Percentiles rank a stretch among this genome's conserved stretches.
phyloP scores from a whole-genome alignment of 257 asterid genomes.

The Parsonsia alboflavescens region DNA sequence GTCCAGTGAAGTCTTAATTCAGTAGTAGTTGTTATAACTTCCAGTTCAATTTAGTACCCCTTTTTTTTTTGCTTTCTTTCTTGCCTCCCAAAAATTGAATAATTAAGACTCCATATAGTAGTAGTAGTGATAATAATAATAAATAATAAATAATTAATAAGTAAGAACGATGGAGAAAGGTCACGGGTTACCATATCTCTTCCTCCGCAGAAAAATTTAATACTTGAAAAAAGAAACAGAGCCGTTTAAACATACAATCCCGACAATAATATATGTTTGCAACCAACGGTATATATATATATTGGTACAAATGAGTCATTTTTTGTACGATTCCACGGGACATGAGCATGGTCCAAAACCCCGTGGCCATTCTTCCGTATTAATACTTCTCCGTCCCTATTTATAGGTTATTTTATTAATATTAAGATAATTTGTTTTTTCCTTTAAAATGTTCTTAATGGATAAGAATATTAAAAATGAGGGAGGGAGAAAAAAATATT shows the following conservation, averaged over 20 bases:
- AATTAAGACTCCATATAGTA: background rate
- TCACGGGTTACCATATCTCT: constrained; percentile 29
- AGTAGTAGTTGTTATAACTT: constrained; percentile 5
- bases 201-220: background rate
- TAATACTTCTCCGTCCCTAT: too few relatives aligned
- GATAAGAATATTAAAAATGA: too few relatives aligned
- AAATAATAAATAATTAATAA: too few relatives aligned
- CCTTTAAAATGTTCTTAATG: too few relatives aligned
- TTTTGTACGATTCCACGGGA: background rate
- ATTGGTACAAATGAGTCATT: background rate
- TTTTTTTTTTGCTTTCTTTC: background rate
- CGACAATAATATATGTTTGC: constrained; percentile 5
- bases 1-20: background rate
- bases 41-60: background rate
- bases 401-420: too few relatives aligned
- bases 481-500: too few relatives aligned
- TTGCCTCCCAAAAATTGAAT: constrained; percentile 1
- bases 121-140: too few relatives aligned
- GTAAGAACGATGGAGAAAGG: constrained; percentile 10
- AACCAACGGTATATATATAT: background rate
- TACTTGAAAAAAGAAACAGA: background rate
- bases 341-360: background rate
- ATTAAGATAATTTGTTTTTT: too few relatives aligned
- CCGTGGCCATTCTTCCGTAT: too few relatives aligned
- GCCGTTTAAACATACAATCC: constrained; percentile 6